Evolutionary conservation across 2,329 filamentous ascomycete genomes (phyloP).

Genomic region (Talaromyces marneffei): DNA sequence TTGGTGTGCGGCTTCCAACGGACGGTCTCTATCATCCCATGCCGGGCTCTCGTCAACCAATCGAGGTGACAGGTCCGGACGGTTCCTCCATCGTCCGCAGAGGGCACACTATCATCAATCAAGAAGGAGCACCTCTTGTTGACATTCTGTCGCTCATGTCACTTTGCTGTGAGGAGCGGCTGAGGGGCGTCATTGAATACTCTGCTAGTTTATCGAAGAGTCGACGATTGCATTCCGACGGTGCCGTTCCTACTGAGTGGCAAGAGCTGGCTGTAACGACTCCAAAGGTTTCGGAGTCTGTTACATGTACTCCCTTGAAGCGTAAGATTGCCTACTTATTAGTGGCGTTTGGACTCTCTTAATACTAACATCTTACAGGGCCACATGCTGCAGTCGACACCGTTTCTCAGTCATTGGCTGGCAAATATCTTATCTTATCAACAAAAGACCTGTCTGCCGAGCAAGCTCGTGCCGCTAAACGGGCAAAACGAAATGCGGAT

Average conservation of each 20-base stretch:
- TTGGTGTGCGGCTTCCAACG: slow-evolving; percentile 55
- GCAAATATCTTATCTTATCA: slow-evolving; percentile 56
- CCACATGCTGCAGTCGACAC: slow-evolving; percentile 35
- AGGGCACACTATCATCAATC: slow-evolving; percentile 67
- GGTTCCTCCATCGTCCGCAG: slow-evolving; percentile 57
- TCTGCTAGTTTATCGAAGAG: slow-evolving; percentile 63
- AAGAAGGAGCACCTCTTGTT: slow-evolving; percentile 61
- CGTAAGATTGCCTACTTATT: slow-evolving; percentile 27
- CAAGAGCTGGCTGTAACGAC: slow-evolving; percentile 55
- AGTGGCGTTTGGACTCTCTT: slow-evolving; percentile 1
- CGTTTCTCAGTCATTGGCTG: slow-evolving; percentile 41
- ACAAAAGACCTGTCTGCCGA: slow-evolving; percentile 65
- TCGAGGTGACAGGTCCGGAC: slow-evolving; percentile 55
- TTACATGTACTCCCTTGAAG: slow-evolving; percentile 31
- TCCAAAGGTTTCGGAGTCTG: slow-evolving; percentile 24
- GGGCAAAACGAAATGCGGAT: slow-evolving; percentile 55
- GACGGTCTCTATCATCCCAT: slow-evolving; percentile 48
- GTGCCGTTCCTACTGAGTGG: slow-evolving; percentile 71
- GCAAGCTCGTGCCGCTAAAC: slow-evolving; percentile 63
- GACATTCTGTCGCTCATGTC: slow-evolving; percentile 80
- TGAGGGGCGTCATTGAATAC: slow-evolving; percentile 72
- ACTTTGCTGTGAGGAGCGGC: slow-evolving; percentile 71
- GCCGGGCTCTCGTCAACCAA: slow-evolving; percentile 38
- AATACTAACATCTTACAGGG: slow-evolving; percentile 23
- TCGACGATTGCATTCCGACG: slow-evolving; percentile 73